Percentiles rank a stretch among this genome's conserved stretches.
Conservation (phyloP, 225 moss, liverwort and hornwort species). For the Antitrichia curtipendula region DNA sequence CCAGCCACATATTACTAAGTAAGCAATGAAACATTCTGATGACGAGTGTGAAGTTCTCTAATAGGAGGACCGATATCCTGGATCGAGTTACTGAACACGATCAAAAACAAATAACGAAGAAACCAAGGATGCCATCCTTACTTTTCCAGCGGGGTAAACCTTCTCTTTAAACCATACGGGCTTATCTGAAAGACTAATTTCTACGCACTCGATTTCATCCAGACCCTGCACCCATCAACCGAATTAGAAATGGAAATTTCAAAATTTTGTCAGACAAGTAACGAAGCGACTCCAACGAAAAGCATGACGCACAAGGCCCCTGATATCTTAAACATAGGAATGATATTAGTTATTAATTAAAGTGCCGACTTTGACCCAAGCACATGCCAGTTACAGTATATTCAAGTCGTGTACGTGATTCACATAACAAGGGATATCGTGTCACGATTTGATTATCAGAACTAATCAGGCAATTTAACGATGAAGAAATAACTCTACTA, state of each 20-base stretch:
- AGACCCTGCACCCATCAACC: slow-evolving; percentile 23
- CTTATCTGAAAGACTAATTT: slow-evolving; percentile 39
- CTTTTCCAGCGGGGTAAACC: slow-evolving; percentile 38
- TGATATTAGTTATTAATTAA: neutral
- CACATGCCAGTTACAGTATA: neutral
- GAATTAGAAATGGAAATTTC: neutral
- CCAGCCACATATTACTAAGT: neutral
- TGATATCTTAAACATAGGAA: neutral
- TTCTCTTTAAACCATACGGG: slow-evolving; percentile 48
- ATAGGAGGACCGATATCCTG: neutral
- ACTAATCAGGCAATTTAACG: neutral
- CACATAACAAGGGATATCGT: neutral
- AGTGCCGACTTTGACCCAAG: neutral
- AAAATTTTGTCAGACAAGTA: neutral
- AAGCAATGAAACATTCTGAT: neutral
- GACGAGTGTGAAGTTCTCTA: neutral
- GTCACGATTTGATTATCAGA: neutral
- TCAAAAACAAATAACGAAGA: neutral
- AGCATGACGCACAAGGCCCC: neutral
- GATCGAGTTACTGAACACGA: neutral
- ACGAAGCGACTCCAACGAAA: neutral
- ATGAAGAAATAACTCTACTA: neutral
- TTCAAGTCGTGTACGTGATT: neutral
- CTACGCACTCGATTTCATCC: slow-evolving; percentile 30
- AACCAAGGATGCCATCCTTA: neutral